These are phyloP conservation scores for Podaxis carcinomalis DNA, from an alignment of 768 basidiomycete species.

Conservation along the genomic window DNA sequence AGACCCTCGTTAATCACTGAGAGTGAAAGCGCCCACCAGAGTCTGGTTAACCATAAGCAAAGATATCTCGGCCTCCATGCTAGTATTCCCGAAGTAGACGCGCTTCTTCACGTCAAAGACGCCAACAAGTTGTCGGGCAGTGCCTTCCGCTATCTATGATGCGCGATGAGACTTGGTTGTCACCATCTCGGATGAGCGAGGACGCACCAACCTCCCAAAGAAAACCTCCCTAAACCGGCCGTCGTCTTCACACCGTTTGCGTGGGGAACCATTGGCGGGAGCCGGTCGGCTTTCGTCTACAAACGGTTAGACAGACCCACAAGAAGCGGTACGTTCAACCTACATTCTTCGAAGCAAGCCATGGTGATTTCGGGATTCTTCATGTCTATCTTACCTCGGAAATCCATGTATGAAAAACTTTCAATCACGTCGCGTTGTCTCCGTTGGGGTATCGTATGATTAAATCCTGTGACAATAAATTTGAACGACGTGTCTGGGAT, in stretches of 20 bases:
- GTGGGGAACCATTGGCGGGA: slow-evolving; percentile 29
- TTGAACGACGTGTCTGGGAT: slow-evolving; percentile 72
- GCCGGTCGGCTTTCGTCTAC: slow-evolving; percentile 35
- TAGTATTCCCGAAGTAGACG: slow-evolving; percentile 89
- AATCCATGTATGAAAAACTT: slow-evolving; percentile 81
- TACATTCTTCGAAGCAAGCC: slow-evolving; percentile 86
- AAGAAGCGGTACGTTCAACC: slow-evolving; percentile 18
- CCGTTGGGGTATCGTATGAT: slow-evolving; percentile 66
- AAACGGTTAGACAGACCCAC: neutral
- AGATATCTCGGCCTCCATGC: slow-evolving; percentile 96
- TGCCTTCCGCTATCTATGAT: slow-evolving; percentile 51
- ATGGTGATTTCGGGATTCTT: slow-evolving; percentile 70
- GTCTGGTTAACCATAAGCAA: slow-evolving; percentile 97
- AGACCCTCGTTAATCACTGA: neutral
- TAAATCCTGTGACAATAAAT: slow-evolving; percentile 71
- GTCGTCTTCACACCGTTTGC: slow-evolving; percentile 53
- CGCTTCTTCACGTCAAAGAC: slow-evolving; percentile 89
- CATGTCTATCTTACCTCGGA: slow-evolving; percentile 79
- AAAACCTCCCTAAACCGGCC: slow-evolving; percentile 69
- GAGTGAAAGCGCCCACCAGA: slow-evolving; percentile 44
- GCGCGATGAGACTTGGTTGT: neutral
- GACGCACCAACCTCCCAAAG: slow-evolving; percentile 83
- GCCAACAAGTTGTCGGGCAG: slow-evolving; percentile 62
- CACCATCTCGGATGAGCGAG: neutral
- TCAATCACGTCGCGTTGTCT: slow-evolving; percentile 69